Conservation (phyloP, 768 basidiomycete genomes). For the Boletus vermiculosoides region DNA sequence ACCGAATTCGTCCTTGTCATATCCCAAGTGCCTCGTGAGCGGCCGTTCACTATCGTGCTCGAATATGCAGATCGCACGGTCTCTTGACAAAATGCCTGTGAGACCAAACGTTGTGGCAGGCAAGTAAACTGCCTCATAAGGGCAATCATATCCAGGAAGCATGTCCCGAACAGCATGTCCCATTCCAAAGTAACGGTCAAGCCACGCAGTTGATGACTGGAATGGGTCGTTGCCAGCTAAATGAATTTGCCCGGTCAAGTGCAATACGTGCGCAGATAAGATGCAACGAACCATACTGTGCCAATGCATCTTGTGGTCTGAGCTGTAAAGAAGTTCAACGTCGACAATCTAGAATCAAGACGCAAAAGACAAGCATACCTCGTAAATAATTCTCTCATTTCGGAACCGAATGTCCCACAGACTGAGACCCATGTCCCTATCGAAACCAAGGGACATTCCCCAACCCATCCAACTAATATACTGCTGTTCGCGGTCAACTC, state of each 20-base stretch:
- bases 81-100: conserved; percentile 42
- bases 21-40: conserved; percentile 57
- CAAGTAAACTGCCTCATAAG: conserved; percentile 57
- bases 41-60: conserved; percentile 60
- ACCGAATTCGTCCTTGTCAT: conserved; percentile 53
- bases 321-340: conserved; percentile 34
- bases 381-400: conserved; percentile 60
- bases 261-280: not conserved
- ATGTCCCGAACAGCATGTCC: conserved; percentile 54
- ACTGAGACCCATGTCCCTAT: conserved; percentile 63
- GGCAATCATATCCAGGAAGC: conserved; percentile 68
- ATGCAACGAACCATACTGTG: conserved; percentile 48
- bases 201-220: conserved; percentile 60
- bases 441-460: conserved; percentile 59
- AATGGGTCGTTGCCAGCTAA: conserved; percentile 60
- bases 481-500: conserved; percentile 49
- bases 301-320: conserved; percentile 60
- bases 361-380: conserved; percentile 34
- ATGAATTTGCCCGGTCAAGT: not conserved
- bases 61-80: conserved; percentile 63
- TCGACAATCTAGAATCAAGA: not conserved
- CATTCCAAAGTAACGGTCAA: conserved; percentile 66
- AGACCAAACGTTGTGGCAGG: conserved; percentile 53
- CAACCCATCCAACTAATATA: conserved; percentile 72
- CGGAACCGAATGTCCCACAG: conserved; percentile 60